phyloP scores from a whole-genome alignment of 2,329 filamentous ascomycete species.

The Hymenotorrendiella dingleyae region DNA sequence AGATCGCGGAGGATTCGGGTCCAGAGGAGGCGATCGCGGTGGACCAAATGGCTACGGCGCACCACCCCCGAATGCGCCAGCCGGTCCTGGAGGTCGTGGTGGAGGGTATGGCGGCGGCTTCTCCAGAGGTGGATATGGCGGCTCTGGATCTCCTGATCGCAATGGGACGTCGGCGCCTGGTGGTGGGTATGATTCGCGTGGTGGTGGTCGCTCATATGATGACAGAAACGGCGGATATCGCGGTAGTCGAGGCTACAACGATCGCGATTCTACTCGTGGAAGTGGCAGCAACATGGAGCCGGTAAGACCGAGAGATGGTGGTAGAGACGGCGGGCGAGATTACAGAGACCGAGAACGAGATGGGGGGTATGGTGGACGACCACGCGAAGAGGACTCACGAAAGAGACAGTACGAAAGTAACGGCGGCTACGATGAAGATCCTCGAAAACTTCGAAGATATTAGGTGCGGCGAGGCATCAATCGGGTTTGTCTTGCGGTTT shows the following conservation, averaged over 20 bases:
- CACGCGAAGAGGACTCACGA: slow-evolving; percentile 46
- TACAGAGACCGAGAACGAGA: slow-evolving; percentile 35
- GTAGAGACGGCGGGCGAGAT: slow-evolving; percentile 42
- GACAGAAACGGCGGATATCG: slow-evolving; percentile 47
- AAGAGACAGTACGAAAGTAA: slow-evolving; percentile 55
- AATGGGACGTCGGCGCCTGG: slow-evolving; percentile 26
- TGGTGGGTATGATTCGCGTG: slow-evolving; percentile 48
- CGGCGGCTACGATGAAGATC: slow-evolving; percentile 75
- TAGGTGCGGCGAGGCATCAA: slow-evolving; percentile 36
- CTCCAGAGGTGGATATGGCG: slow-evolving; percentile 28
- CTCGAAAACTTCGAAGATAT: slow-evolving; percentile 58
- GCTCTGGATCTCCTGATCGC: slow-evolving; percentile 30
- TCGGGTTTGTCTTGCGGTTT: slow-evolving; percentile 39
- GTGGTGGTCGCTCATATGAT: slow-evolving; percentile 54
- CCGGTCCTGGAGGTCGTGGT: slow-evolving; percentile 50
- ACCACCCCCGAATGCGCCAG: slow-evolving; percentile 54
- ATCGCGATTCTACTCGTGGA: slow-evolving; percentile 31
- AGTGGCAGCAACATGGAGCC: slow-evolving; percentile 78
- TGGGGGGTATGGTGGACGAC: slow-evolving; percentile 48
- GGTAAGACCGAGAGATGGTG: slow-evolving; percentile 60
- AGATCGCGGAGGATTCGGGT: slow-evolving; percentile 25
- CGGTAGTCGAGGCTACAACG: slow-evolving; percentile 36
- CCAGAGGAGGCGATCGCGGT: slow-evolving; percentile 25
- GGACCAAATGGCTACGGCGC: slow-evolving; percentile 43
- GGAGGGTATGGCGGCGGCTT: slow-evolving; percentile 32